Base-by-base conservation (phyloP, 345 rosid species). In the Eucalyptus melliodora region DNA sequence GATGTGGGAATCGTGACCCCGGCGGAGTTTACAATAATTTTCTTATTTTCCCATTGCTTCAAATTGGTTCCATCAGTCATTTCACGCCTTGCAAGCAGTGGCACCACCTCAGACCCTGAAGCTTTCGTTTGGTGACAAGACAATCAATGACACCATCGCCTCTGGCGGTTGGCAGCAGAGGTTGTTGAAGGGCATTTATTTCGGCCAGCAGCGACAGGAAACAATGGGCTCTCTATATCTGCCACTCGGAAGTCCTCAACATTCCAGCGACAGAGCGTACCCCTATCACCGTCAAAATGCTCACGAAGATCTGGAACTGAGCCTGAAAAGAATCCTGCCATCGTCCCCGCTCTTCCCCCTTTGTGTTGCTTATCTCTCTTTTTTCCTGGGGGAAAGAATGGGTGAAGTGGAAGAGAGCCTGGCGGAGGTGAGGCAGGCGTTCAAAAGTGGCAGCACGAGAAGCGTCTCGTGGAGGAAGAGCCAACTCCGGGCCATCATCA, bases 401-500 rank as follows among this genome's bases (percentile, higher is more conserved):
- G 30, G 50, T 10, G 91, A 19, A 50, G 62, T 89, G 37, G 89
- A 87, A 50, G 91, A 82, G 87, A 45, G 49, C 82, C 31, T 90
- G 77, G 51, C 27, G 53, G 97, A 95, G 93, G 91, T 95, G 40
- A 93, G 95, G 90, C 91, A 94, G 49, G 96, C 94, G 14, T 96
- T 95, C 88, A 86, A 51, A 51, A 93, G 91, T 80, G 96, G 99
- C 72, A 92, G 90, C 86, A 95, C 99, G 4, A 93, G 93, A 90
- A 92, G 94, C 88, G 90, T 92, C 88, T 90, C 90, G 31, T 97
- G 99, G 99, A 95, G 99, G 91, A 94, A 96, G 93, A 89, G 88
- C 50, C 99, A 97, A 83, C 95, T 97, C 6, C 88, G 86, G 87
- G 96, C 95, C 80, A 49, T 96, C 47, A 50, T 95, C 14, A 67